A percentile compares a stretch with the other conserved stretches of the same genome.
These are phyloP conservation scores for Silene vulgaris DNA, from an alignment of 179 eudicot species.

Conservation along the genomic window DNA sequence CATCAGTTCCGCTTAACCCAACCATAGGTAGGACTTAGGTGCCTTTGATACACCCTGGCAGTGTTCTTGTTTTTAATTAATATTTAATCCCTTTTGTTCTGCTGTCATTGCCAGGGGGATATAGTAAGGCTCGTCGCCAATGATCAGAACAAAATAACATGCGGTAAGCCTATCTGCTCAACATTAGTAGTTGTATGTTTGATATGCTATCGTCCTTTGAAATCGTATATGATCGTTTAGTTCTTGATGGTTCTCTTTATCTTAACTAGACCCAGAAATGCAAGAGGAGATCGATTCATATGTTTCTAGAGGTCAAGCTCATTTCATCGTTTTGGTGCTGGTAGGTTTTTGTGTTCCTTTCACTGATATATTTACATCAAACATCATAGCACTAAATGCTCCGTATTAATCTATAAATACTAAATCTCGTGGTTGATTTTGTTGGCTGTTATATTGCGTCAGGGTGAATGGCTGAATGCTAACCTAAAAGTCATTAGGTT, in stretches of 20 bases:
- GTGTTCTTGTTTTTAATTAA: neutral
- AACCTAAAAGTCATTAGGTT: neutral
- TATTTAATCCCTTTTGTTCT: conserved; percentile 3
- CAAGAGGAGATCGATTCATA: conserved; percentile 67
- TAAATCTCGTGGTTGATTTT: too few relatives aligned
- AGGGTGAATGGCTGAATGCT: neutral
- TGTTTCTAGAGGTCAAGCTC: conserved; percentile 59
- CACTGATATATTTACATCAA: conserved; percentile 11
- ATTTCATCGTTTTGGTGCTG: conserved; percentile 54
- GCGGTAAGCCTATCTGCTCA: conserved; percentile 52
- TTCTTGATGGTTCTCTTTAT: conserved; percentile 11
- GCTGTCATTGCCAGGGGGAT: conserved; percentile 56
- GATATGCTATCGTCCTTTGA: neutral
- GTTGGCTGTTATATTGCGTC: too few relatives aligned
- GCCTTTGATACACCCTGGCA: too few relatives aligned
- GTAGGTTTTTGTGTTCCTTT: conserved; percentile 40
- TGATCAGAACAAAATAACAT: conserved; percentile 76
- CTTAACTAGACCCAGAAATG: conserved; percentile 71
- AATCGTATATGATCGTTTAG: neutral
- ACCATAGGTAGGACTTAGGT: too few relatives aligned
- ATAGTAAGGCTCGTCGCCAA: conserved; percentile 74
- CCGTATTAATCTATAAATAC: neutral
- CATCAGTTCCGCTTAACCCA: too few relatives aligned
- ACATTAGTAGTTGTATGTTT: neutral
- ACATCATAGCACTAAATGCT: neutral